Conservation (phyloP, 2,329 filamentous ascomycete genomes). For the Basipetospora chlamydospora region DNA sequence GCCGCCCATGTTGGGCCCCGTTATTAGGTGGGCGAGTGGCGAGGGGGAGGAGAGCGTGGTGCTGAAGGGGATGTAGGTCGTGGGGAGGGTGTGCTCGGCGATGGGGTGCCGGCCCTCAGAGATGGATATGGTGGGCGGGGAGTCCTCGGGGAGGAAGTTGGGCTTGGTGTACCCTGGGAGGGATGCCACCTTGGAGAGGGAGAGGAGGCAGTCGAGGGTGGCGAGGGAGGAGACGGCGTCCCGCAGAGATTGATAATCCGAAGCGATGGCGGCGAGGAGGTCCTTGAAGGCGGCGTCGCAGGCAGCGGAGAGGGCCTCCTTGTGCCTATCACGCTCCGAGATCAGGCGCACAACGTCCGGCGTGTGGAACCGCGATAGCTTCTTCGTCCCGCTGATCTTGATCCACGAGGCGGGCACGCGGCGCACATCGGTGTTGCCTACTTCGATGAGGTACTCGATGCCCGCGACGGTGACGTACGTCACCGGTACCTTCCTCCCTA, state of each 20-base stretch:
- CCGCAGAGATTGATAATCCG: constrained; percentile 78
- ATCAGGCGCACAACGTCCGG: constrained; percentile 75
- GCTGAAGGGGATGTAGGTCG: constrained; percentile 83
- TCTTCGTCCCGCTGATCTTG: constrained; percentile 92
- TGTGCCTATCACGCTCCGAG: constrained; percentile 83
- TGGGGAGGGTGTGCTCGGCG: constrained; percentile 78
- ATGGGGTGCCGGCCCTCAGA: constrained; percentile 77
- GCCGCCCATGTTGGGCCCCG: constrained; percentile 96
- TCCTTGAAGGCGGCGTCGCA: constrained; percentile 70
- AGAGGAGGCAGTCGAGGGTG: constrained; percentile 78
- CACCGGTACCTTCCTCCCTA: constrained; percentile 56
- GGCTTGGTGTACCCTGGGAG: constrained; percentile 84
- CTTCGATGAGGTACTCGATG: constrained; percentile 90
- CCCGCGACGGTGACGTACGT: constrained; percentile 74
- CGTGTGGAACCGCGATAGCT: constrained; percentile 82
- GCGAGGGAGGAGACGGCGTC: constrained; percentile 79
- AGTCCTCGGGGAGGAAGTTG: constrained; percentile 43
- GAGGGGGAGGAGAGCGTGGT: constrained; percentile 43
- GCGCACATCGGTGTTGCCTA: constrained; percentile 68
- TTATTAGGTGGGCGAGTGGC: constrained; percentile 70
- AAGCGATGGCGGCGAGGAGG: constrained; percentile 58
- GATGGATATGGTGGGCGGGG: constrained; percentile 55
- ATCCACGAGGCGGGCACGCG: constrained; percentile 86
- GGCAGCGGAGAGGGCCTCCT: constrained; percentile 79
- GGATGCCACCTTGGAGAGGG: constrained; percentile 67